phyloP scores from a whole-genome alignment of 805 yeast genomes.

The Sugiyamaella lignohabitans region DNA sequence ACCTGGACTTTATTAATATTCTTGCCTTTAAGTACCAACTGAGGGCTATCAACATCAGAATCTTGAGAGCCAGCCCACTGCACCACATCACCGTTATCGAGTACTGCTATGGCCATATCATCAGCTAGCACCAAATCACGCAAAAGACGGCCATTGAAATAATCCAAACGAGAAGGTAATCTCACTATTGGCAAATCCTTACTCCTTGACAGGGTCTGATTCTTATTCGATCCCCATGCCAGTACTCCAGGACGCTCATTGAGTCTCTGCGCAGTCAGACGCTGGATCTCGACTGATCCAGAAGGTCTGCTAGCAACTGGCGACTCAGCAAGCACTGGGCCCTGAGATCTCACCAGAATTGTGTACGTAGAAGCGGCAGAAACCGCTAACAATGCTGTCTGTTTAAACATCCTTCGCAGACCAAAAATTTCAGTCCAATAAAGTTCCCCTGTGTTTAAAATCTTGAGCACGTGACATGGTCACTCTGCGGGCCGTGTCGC shows the following conservation, averaged over 20 bases:
- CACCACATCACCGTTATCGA: constrained; percentile 62
- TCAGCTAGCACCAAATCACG: constrained; percentile 50
- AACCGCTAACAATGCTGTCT: not conserved
- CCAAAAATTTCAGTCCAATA: too few relatives aligned
- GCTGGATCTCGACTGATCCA: not conserved
- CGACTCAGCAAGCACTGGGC: not conserved
- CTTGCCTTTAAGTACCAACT: constrained; percentile 41
- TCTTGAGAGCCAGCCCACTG: constrained; percentile 56
- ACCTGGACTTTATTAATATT: constrained; percentile 39
- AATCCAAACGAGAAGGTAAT: constrained; percentile 53
- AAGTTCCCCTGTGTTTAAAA: too few relatives aligned
- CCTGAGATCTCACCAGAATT: not conserved
- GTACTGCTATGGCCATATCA: constrained; percentile 47
- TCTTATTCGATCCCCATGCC: constrained; percentile 53
- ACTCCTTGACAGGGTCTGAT: constrained; percentile 30
- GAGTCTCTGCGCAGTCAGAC: not conserved
- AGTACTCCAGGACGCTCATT: constrained; percentile 47
- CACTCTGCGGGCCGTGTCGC: too few relatives aligned
- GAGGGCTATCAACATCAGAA: constrained; percentile 28
- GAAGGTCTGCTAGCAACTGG: too few relatives aligned
- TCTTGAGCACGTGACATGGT: too few relatives aligned
- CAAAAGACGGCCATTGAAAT: constrained; percentile 56
- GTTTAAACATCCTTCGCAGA: constrained; percentile 1
- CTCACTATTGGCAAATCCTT: constrained; percentile 32
- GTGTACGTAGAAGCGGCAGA: constrained; percentile 3